Conservation (phyloP, 768 basidiomycete genomes). For the Boletus pseudopeckii region DNA sequence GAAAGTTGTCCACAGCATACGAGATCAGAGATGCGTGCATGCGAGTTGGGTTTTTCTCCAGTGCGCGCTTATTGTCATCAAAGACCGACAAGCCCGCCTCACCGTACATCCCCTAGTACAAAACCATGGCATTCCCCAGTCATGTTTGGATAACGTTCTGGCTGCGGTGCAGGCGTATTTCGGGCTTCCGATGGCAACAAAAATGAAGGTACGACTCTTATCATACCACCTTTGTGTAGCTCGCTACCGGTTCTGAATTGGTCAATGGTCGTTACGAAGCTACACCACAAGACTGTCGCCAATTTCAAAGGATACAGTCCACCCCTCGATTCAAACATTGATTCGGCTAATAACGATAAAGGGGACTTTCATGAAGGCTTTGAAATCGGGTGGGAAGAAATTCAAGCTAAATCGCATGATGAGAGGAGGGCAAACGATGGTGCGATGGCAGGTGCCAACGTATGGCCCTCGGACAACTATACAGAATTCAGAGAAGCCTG, state of each 20-base stretch:
- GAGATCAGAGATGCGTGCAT: slow-evolving; percentile 74
- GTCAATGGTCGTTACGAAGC: slow-evolving; percentile 41
- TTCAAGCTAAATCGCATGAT: slow-evolving; percentile 28
- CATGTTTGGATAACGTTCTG: slow-evolving; percentile 44
- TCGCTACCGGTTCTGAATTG: neutral
- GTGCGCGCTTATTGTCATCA: slow-evolving; percentile 33
- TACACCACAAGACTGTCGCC: slow-evolving; percentile 61
- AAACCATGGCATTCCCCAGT: slow-evolving; percentile 70
- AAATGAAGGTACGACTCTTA: slow-evolving; percentile 53
- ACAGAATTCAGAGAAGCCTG: slow-evolving; percentile 58
- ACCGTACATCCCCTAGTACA: slow-evolving; percentile 45
- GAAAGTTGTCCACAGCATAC: slow-evolving; percentile 46
- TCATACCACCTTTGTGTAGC: neutral
- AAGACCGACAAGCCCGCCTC: neutral
- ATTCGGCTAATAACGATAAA: slow-evolving; percentile 56
- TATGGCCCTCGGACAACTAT: slow-evolving; percentile 68
- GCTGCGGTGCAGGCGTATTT: slow-evolving; percentile 62
- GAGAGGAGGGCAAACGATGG: slow-evolving; percentile 41
- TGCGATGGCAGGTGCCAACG: slow-evolving; percentile 66
- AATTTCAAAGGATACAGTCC: slow-evolving; percentile 80
- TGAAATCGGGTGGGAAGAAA: slow-evolving; percentile 73
- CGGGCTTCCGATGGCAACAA: slow-evolving; percentile 53
- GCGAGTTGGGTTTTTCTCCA: slow-evolving; percentile 83
- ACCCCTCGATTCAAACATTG: slow-evolving; percentile 67
- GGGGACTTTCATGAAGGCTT: slow-evolving; percentile 93